Base-by-base conservation (phyloP, 331 rosid species). In the Arachis monticola region DNA sequence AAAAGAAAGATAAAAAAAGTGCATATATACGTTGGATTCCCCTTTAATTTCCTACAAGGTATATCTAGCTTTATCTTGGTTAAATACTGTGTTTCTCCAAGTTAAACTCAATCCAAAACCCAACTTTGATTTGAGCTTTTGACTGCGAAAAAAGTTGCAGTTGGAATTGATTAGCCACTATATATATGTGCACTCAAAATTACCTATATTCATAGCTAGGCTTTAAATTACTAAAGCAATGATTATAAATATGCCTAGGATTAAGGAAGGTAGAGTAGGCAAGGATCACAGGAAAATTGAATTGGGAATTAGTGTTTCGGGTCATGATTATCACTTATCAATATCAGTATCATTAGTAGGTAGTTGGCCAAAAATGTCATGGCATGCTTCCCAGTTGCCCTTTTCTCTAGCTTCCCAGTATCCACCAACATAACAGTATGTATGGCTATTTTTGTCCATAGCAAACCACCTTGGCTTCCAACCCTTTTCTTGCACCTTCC, bases 381-480 rank as follows among this genome's bases (percentile, higher is more conserved):
- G 88, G 68, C 92, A 89, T 38, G 87, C 80, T 62, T 87, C 91
- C 94, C 92, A 87, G 9, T 79, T 81, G 5, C 88, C 77, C 10
- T 44, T 60, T 69, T 87, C 89, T 75, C 89, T 91, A 14, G 90
- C 88, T 63, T 85, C 94, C 94, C 93, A 88, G 41, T 91, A 88
- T 64, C 90, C 93, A 1, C 92, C 94, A 48, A 60, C 45, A 62
- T 87, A 87, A 12, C 77, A 72, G 70, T 91, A 89, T 0, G 88
- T 38, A 63, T 89, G 81, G 8, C 81, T 84, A 30, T 62, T 88
- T 70, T 79, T 87, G 63, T 80, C 90, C 82, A 84, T 89, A 8
- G 72, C 79, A 71, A 91, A 91, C 93, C 97, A 89, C 82, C 79
- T 88, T 6, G 96, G 93, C 55, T 85, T 85, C 96, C 93, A 88